Evolutionary conservation across 768 basidiomycete genomes (phyloP).

Genomic region (Mycena epipterygia): DNA sequence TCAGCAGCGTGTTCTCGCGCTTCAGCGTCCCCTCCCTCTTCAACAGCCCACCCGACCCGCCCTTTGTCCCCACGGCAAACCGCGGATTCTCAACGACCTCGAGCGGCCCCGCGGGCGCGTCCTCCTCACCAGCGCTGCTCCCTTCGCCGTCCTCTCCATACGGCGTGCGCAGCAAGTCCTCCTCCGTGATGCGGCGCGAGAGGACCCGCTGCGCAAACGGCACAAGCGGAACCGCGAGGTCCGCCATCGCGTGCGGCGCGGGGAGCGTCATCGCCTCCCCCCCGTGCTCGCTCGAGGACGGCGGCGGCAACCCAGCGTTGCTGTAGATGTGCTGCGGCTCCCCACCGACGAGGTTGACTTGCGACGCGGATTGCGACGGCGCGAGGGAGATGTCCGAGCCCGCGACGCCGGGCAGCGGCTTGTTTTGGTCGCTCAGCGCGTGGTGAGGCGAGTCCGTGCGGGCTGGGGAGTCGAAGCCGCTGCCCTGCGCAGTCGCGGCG

Average conservation of each 20-base stretch:
- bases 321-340: constrained; percentile 39
- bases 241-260: constrained; percentile 66
- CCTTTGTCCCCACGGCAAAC: constrained; percentile 47
- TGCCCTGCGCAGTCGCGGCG: constrained; percentile 21
- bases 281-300: constrained; percentile 37
- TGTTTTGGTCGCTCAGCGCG: no score
- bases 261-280: constrained; percentile 47
- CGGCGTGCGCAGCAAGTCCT: constrained; percentile 36
- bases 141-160: constrained; percentile 43
- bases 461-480: background rate
- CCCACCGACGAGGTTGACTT: constrained; percentile 51
- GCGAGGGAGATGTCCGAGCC: constrained; percentile 71
- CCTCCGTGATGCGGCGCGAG: constrained; percentile 50
- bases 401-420: constrained; percentile 46
- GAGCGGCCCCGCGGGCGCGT: constrained; percentile 48
- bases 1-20: constrained; percentile 11
- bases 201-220: constrained; percentile 42
- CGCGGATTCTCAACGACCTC: constrained; percentile 70
- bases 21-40: constrained; percentile 25
- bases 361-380: constrained; percentile 85
- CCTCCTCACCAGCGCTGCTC: constrained; percentile 52
- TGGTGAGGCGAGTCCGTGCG: constrained; percentile 9
- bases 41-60: background rate
- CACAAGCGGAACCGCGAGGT: constrained; percentile 44
- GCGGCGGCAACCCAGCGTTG: constrained; percentile 30